Evolutionary conservation across 2,329 filamentous ascomycete genomes (phyloP), one percentile per base, ranked within the genome.

Genomic region (Biscogniauxia marginata): DNA sequence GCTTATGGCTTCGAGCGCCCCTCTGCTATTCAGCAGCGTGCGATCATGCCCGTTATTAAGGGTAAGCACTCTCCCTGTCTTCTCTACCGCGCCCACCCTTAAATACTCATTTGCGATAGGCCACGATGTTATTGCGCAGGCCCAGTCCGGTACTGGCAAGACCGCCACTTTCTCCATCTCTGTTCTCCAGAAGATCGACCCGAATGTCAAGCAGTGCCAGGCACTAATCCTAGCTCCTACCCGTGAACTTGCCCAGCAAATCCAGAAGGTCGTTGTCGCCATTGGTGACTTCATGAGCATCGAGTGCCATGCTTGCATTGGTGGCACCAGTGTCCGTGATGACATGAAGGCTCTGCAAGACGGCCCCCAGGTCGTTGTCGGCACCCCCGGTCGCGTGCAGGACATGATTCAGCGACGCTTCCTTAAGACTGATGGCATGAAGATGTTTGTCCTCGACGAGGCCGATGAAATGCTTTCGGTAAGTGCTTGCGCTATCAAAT

Each of bases 21-120:
- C 64, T 99, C 95, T 81, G 93, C 95, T 77, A 99, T 99, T 71
- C 95, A 99, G 89, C 92, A 96, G 89, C 93, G 96, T 75, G 95
- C 95, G 71, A 99, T 99, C 80, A 96, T 98, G 90, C 96, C 95
- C 74, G 95, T 99, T 75, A 98, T 99, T 85, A 97, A 98, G 87
- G 93, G 91, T 95, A 82, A 77, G 88, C 77, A 39, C 25, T 8
- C 23, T 46, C 51, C 19, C 55, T 50, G 23, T 51, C 25, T 25
- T 30, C n/a, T 52, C 3, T 25, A 7, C 18, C 20, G 16, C 43
- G n/a, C 11, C 25, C 43, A 21, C 52, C 39, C 23, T 44, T 34
- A 34, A n/a, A 47, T 13, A 25, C 57, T 53, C 30, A 56, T 46
- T 18, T 49, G 44, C 58, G 43, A 59, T 70, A 91, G 91, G 92